phyloP scores from a whole-genome alignment of 176 grass and related monocot genomes.

The Aegilops umbellulata region DNA sequence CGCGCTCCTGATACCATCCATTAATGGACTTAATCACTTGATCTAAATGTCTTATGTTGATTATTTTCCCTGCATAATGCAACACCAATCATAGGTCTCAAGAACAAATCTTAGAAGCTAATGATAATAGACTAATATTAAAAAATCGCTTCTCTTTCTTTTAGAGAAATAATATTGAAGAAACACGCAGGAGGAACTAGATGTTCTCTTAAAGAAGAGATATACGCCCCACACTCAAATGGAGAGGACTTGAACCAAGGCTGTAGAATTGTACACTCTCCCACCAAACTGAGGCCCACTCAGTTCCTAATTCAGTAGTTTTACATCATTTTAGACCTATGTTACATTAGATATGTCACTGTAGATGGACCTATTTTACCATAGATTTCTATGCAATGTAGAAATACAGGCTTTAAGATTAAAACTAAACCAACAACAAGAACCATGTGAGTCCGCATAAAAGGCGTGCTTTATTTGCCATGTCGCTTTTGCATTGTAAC shows the following conservation, averaged over 20 bases:
- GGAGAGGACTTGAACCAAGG: background rate
- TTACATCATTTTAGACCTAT: too few relatives aligned
- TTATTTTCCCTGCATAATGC: conserved; percentile 86
- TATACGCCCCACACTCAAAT: background rate
- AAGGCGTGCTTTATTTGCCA: background rate
- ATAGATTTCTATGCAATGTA: background rate
- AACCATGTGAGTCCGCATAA: background rate
- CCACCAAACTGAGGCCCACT: background rate
- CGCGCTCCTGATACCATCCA: conserved; percentile 78
- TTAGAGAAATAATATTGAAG: background rate
- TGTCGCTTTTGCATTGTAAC: background rate
- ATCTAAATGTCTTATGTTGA: conserved; percentile 93
- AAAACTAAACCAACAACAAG: conserved; percentile 6
- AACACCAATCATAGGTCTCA: conserved; percentile 32
- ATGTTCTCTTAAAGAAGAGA: background rate
- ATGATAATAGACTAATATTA: conserved; percentile 4
- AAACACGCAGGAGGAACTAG: background rate
- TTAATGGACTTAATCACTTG: conserved; percentile 84
- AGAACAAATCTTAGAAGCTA: background rate
- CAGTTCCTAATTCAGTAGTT: background rate
- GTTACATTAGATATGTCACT: too few relatives aligned
- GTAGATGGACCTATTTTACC: background rate
- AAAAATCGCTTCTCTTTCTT: conserved; percentile 8
- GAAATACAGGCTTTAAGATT: background rate
- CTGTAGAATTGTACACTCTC: background rate